phyloP scores from a whole-genome alignment of 2,329 filamentous ascomycete genomes.

The Keithomyces neogunnii region DNA sequence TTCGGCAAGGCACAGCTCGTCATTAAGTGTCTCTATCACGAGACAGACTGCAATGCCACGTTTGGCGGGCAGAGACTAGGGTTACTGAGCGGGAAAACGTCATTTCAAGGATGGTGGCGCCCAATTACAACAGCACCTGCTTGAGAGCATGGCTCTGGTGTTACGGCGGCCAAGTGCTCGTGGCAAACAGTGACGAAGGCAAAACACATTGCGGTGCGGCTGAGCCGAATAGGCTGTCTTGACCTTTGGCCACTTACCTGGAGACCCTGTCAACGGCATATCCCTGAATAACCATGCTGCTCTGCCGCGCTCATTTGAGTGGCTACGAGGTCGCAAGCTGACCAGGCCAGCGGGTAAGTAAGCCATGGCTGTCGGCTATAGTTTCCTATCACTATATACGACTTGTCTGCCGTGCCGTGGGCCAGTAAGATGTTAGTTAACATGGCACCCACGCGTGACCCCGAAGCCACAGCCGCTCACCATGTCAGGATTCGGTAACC shows the following conservation, averaged over 20 bases:
- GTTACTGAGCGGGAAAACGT: too few relatives aligned
- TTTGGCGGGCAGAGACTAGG: too few relatives aligned
- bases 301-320: too few relatives aligned
- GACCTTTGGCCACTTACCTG: neutral
- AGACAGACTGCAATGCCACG: too few relatives aligned
- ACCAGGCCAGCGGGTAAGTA: neutral
- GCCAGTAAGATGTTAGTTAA: neutral
- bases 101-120: too few relatives aligned
- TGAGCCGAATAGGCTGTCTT: neutral
- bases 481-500: neutral
- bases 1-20: too few relatives aligned
- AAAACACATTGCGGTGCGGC: neutral
- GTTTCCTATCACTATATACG: neutral
- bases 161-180: too few relatives aligned
- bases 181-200: too few relatives aligned
- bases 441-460: constrained; percentile 2
- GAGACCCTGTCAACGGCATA: neutral
- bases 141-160: too few relatives aligned
- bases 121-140: too few relatives aligned
- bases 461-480: constrained; percentile 1
- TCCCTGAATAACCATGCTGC: neutral
- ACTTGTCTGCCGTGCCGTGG: neutral
- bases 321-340: neutral
- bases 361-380: neutral
- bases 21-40: too few relatives aligned